A percentile compares a stretch with the other conserved stretches of the same genome.
These are phyloP conservation scores for Fabrea salina DNA, from an alignment of 169 alveolate genomes.

Conservation along the genomic window DNA sequence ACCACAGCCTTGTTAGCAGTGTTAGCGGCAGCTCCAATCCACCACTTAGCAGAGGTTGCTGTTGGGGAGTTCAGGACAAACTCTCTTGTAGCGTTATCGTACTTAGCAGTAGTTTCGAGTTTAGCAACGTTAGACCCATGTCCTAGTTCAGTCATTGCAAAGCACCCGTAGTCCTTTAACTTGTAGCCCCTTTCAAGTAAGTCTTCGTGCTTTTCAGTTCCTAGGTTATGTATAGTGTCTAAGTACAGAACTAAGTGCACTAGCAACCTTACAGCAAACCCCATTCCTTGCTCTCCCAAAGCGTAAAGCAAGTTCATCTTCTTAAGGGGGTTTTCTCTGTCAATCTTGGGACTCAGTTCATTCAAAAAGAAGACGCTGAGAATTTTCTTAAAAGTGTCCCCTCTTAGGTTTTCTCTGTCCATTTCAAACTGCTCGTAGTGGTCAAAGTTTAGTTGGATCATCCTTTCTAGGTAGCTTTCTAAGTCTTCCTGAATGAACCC, in stretches of 20 bases:
- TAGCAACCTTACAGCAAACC: background rate
- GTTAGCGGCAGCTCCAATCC: constrained; percentile 79
- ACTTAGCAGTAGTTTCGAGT: constrained; percentile 76
- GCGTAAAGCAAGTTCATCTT: background rate
- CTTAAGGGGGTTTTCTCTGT: background rate
- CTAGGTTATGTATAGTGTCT: constrained; percentile 23
- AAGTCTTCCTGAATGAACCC: too few relatives aligned
- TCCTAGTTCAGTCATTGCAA: constrained; percentile 31
- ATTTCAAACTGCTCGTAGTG: too few relatives aligned
- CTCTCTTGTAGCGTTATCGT: constrained; percentile 56
- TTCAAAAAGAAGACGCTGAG: too few relatives aligned
- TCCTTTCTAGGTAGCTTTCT: too few relatives aligned
- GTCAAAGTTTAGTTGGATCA: too few relatives aligned
- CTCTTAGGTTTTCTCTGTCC: too few relatives aligned
- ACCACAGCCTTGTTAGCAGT: constrained; percentile 71
- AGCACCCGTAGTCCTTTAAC: constrained; percentile 54
- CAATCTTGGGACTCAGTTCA: background rate
- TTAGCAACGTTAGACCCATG: constrained; percentile 66
- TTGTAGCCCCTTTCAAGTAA: background rate
- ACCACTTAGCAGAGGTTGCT: constrained; percentile 64
- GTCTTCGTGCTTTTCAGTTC: constrained; percentile 1
- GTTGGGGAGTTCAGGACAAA: constrained; percentile 71
- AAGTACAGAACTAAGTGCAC: constrained; percentile 4
- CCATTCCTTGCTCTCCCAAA: background rate
- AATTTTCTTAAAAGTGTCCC: too few relatives aligned